phyloP scores from a whole-genome alignment of 2,329 filamentous ascomycete species.

The Kalaharituber pfeilii region DNA sequence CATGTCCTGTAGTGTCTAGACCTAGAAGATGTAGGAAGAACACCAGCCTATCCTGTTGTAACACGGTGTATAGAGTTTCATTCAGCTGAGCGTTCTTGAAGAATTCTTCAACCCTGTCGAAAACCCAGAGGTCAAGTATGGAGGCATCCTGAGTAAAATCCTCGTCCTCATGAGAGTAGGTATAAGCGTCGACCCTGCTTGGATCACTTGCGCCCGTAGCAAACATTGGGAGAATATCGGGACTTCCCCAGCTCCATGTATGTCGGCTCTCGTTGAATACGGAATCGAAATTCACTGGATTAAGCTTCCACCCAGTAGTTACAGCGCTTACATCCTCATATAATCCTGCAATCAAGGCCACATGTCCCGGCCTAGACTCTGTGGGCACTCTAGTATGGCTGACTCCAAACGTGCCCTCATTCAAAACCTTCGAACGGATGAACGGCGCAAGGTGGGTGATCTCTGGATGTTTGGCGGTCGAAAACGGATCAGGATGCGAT shows the following conservation, averaged over 20 bases:
- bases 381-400: slow-evolving; percentile 94
- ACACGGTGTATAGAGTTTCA: slow-evolving; percentile 49
- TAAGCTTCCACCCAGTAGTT: slow-evolving; percentile 94
- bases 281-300: slow-evolving; percentile 95
- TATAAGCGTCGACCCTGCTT: slow-evolving; percentile 71
- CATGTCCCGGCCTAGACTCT: slow-evolving; percentile 88
- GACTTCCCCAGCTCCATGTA: slow-evolving; percentile 98
- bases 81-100: slow-evolving; percentile 69
- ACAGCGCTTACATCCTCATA: slow-evolving; percentile 98
- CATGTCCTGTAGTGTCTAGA: slow-evolving; percentile 76
- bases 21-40: slow-evolving; percentile 93
- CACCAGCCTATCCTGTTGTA: slow-evolving; percentile 71
- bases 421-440: slow-evolving; percentile 70
- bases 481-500: slow-evolving; percentile 64
- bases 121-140: slow-evolving; percentile 81
- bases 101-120: slow-evolving; percentile 75
- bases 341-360: slow-evolving; percentile 85
- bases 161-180: slow-evolving; percentile 68
- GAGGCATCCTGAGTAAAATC: slow-evolving; percentile 75
- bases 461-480: slow-evolving; percentile 35
- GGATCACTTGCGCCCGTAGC: slow-evolving; percentile 66
- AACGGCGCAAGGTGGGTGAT: slow-evolving; percentile 72
- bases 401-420: slow-evolving; percentile 87
- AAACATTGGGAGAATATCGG: slow-evolving; percentile 96
- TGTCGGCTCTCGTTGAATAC: slow-evolving; percentile 94